phyloP scores from a whole-genome alignment of 1,284 basidiomycete genomes.

The Athelia psychrophila region DNA sequence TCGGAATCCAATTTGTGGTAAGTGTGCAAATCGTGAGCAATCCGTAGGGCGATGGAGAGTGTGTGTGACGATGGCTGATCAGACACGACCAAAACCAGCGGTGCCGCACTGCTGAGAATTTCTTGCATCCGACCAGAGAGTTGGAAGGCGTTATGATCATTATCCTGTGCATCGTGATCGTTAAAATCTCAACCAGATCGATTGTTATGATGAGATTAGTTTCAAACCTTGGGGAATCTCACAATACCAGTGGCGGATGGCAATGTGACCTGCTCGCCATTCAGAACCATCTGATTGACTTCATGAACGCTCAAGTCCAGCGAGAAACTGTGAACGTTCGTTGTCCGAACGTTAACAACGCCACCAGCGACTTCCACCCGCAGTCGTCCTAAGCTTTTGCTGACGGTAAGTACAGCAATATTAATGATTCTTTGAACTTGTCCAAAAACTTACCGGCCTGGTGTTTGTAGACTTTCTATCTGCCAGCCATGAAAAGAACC shows the following conservation, averaged over 20 bases:
- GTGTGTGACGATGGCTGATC: conserved; percentile 27
- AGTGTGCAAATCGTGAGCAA: conserved; percentile 64
- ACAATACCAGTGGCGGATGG: neutral
- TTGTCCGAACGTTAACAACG: conserved; percentile 29
- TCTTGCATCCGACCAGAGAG: conserved; percentile 58
- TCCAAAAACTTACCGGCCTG: conserved; percentile 51
- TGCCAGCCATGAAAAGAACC: conserved; percentile 66
- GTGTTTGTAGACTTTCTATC: conserved; percentile 48
- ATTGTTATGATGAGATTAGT: neutral
- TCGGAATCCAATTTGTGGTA: conserved; percentile 71
- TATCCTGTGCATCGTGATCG: neutral
- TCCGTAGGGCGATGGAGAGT: conserved; percentile 52
- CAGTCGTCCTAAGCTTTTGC: neutral
- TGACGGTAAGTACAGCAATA: too few relatives aligned
- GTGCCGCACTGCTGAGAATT: conserved; percentile 52
- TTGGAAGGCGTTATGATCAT: conserved; percentile 17
- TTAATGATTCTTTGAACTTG: conserved; percentile 10
- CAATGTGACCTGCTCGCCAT: conserved; percentile 1
- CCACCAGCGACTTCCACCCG: conserved; percentile 7
- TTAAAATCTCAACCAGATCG: neutral
- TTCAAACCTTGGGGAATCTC: neutral
- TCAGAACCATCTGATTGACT: conserved; percentile 5
- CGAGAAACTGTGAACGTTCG: conserved; percentile 42
- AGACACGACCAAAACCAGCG: conserved; percentile 56
- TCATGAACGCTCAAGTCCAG: conserved; percentile 16